phyloP scores from a whole-genome alignment of 768 basidiomycete genomes.

The Dacryopinax spathularia region DNA sequence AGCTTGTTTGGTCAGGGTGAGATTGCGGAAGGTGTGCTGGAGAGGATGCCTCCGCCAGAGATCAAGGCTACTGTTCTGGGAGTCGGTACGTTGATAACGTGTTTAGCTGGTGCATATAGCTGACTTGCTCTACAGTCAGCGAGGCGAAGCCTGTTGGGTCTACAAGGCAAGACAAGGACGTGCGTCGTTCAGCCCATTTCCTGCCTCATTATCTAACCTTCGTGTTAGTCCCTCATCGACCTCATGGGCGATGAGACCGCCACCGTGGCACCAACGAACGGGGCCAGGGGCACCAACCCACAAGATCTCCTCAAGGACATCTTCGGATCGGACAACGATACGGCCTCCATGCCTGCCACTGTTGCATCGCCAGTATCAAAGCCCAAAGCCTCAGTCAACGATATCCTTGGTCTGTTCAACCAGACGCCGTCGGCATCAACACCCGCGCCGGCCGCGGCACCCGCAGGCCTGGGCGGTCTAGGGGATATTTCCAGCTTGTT shows the following conservation, averaged over 20 bases:
- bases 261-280: conserved; percentile 30
- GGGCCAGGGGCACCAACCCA: conserved; percentile 37
- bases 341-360: conserved; percentile 23
- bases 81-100: conserved; percentile 43
- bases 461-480: conserved; percentile 22
- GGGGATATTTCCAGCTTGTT: conserved; percentile 12
- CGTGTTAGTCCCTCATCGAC: conserved; percentile 37
- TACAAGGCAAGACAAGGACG: conserved; percentile 61
- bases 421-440: conserved; percentile 28
- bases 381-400: conserved; percentile 55
- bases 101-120: not conserved
- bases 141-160: conserved; percentile 95
- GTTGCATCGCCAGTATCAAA: conserved; percentile 25
- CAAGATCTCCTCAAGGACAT: conserved; percentile 88
- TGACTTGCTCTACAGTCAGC: conserved; percentile 43
- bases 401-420: conserved; percentile 83
- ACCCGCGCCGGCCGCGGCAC: conserved; percentile 12
- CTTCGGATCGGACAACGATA: conserved; percentile 43
- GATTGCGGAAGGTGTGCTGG: conserved; percentile 70
- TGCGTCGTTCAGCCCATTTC: conserved; percentile 21
- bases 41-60: conserved; percentile 98
- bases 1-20: conserved; percentile 60
- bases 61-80: conserved; percentile 95
- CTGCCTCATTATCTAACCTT: conserved; percentile 4
- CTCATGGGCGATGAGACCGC: conserved; percentile 65